Evolutionary conservation across 768 basidiomycete genomes (phyloP).

Genomic region (Psilocybe subaeruginosa): DNA sequence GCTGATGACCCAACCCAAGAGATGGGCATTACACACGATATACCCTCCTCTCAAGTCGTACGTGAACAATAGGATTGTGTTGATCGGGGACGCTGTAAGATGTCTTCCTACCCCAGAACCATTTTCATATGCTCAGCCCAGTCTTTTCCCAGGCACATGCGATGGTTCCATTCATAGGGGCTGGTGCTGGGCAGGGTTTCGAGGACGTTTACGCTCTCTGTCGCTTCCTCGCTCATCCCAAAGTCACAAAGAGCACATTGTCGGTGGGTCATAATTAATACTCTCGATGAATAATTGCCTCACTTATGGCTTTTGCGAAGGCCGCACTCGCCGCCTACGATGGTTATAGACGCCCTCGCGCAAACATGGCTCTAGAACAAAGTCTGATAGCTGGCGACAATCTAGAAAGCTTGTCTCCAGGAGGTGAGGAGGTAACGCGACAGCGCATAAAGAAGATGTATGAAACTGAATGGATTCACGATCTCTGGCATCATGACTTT

Average conservation of each 20-base stretch:
- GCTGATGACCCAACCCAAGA: constrained; percentile 45
- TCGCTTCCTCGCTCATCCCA: constrained; percentile 45
- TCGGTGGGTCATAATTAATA: constrained; percentile 8
- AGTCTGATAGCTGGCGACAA: constrained; percentile 43
- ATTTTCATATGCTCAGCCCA: no score
- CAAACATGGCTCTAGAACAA: constrained; percentile 45
- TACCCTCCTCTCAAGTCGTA: constrained; percentile 47
- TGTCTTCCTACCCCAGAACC: constrained; percentile 1
- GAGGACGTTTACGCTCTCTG: constrained; percentile 54
- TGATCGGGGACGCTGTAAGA: constrained; percentile 56
- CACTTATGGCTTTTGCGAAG: constrained; percentile 28
- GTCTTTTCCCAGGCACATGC: constrained; percentile 45
- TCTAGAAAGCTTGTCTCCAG: constrained; percentile 39
- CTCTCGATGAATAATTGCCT: no score
- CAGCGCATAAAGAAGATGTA: constrained; percentile 38
- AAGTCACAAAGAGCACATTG: constrained; percentile 40
- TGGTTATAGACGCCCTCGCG: constrained; percentile 42
- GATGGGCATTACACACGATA: constrained; percentile 53
- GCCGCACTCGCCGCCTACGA: constrained; percentile 47
- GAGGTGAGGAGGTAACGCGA: constrained; percentile 28
- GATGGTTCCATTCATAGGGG: constrained; percentile 59
- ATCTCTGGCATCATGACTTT: constrained; percentile 25
- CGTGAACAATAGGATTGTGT: constrained; percentile 43
- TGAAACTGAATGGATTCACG: constrained; percentile 50
- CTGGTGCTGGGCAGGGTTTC: constrained; percentile 60